Evolutionary conservation across 2,329 filamentous ascomycete genomes (phyloP), one percentile per base, ranked within the genome.

Genomic region (Ceratocystis variospora): DNA sequence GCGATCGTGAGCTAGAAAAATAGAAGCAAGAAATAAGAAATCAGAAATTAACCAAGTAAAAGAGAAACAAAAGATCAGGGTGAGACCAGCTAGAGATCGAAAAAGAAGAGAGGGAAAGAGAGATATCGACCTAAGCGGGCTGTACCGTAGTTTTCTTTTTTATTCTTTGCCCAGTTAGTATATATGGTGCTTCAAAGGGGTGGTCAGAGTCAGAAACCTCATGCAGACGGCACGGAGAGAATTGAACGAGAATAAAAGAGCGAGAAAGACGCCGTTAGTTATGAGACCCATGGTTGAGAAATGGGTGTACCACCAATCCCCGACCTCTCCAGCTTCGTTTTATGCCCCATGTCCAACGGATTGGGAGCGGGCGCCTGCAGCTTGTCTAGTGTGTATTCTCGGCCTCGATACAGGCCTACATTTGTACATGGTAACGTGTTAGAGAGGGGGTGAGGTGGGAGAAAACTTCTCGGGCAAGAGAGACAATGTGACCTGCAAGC

Each of bases 11-110:
- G 19, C 37, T 7, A 22, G 46, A 53, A 28, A 44, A 31, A 25
- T 22, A 44, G 44, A 45, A 53, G 46, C 19, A 61, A 50, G 62
- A 44, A 65, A 28, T 31, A 61, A n/a, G 62, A 45, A 46, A 53
- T 22, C 15, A n/a, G 62, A 45, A 46, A 53, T 22, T 19, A 62
- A 45, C 55, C 12, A 41, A 67, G 69, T 68, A 68, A 70, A 70
- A 70, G 68, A 69, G 22, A 63, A 57, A 65, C 66, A 67, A 65
- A 55, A 68, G 68, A 71, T 72, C 70, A 73, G 71, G 74, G 72
- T 77, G 80, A 84, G 81, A 76, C 81, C 81, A 83, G 81, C 81
- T 83, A 77, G 77, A 78, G 77, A 78, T 73, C 74, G 72, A 70
- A 72, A 70, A 71, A 71, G 70, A 70, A 72, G 72, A 70, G 70